Percentiles rank a stretch among this genome's conserved stretches.
Conservation (phyloP, 805 yeast genomes). For the Starmerella geochares region DNA sequence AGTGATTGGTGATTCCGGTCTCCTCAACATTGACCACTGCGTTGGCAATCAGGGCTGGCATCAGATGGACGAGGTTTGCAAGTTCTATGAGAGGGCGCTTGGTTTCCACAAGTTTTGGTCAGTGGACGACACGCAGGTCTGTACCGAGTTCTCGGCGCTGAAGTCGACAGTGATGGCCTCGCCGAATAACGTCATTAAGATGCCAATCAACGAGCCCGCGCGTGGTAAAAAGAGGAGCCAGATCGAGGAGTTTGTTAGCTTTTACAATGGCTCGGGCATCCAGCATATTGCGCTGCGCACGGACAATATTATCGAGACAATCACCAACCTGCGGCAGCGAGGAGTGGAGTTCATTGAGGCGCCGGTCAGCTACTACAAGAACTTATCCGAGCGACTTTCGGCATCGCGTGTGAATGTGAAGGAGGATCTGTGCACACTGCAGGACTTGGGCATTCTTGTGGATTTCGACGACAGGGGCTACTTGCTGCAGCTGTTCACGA, state of each 20-base stretch:
- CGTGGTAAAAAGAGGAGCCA: slow-evolving; percentile 56
- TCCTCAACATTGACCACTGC: slow-evolving; percentile 57
- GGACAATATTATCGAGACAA: slow-evolving; percentile 48
- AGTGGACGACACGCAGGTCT: slow-evolving; percentile 67
- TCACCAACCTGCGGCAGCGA: slow-evolving; percentile 42
- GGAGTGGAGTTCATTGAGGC: slow-evolving; percentile 64
- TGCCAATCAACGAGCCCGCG: slow-evolving; percentile 84
- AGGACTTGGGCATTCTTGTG: slow-evolving; percentile 50
- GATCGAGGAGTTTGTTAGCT: slow-evolving; percentile 71
- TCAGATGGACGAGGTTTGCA: slow-evolving; percentile 48
- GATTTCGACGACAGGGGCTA: slow-evolving; percentile 75
- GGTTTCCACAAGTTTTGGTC: slow-evolving; percentile 78
- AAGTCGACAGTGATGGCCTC: slow-evolving; percentile 70
- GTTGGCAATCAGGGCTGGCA: slow-evolving; percentile 72
- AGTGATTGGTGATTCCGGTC: slow-evolving; percentile 33
- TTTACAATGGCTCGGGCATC: slow-evolving; percentile 69
- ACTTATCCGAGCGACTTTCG: slow-evolving; percentile 39
- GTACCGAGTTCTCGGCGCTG: slow-evolving; percentile 59
- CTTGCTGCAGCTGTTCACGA: slow-evolving; percentile 67
- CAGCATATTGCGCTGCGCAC: slow-evolving; percentile 73
- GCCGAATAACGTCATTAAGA: slow-evolving; percentile 50
- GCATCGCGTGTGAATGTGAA: slow-evolving; percentile 38
- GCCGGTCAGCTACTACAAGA: slow-evolving; percentile 47
- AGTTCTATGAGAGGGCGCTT: slow-evolving; percentile 49
- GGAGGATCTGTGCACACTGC: slow-evolving; percentile 45